These are phyloP conservation scores for Hyaloperonospora arabidopsidis DNA, from an alignment of 352 stramenopile species.

Conservation along the genomic window DNA sequence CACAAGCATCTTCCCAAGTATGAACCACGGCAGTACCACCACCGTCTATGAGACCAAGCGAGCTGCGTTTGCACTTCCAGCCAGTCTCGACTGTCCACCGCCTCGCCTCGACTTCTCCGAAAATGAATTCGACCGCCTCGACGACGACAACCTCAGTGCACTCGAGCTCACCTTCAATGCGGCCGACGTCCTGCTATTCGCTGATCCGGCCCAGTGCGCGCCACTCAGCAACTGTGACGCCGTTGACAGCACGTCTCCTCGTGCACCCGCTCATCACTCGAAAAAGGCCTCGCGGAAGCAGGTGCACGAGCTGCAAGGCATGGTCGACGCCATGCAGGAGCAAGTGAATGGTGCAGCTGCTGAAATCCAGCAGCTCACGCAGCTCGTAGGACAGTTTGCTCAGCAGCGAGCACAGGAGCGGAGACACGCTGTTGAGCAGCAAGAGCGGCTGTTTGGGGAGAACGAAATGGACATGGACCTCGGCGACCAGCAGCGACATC, in stretches of 20 bases:
- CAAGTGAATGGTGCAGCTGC: constrained; percentile 21
- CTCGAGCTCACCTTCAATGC: constrained; percentile 9
- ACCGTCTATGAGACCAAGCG: constrained; percentile 18
- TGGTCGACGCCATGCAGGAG: constrained; percentile 26
- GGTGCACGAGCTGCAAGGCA: constrained; percentile 27
- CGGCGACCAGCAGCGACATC: constrained; percentile 11
- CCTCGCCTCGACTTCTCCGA: constrained; percentile 10
- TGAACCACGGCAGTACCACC: constrained; percentile 17
- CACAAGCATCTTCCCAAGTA: not conserved
- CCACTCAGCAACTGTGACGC: not conserved
- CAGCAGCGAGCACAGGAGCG: constrained; percentile 13
- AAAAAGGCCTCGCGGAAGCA: constrained; percentile 28
- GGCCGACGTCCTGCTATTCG: constrained; percentile 9
- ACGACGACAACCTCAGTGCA: constrained; percentile 10
- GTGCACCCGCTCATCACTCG: constrained; percentile 13
- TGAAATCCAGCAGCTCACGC: constrained; percentile 27
- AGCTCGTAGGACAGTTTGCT: constrained; percentile 23
- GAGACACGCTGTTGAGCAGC: constrained; percentile 7
- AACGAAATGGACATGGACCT: constrained; percentile 22
- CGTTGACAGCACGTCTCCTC: constrained; percentile 5
- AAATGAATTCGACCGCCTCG: constrained; percentile 16
- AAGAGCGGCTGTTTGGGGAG: constrained; percentile 9
- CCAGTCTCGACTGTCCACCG: constrained; percentile 14
- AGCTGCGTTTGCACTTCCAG: constrained; percentile 17
- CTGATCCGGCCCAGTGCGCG: constrained; percentile 6